Conservation (phyloP, 2,329 filamentous ascomycete species). For the Fusarium goolgardi region DNA sequence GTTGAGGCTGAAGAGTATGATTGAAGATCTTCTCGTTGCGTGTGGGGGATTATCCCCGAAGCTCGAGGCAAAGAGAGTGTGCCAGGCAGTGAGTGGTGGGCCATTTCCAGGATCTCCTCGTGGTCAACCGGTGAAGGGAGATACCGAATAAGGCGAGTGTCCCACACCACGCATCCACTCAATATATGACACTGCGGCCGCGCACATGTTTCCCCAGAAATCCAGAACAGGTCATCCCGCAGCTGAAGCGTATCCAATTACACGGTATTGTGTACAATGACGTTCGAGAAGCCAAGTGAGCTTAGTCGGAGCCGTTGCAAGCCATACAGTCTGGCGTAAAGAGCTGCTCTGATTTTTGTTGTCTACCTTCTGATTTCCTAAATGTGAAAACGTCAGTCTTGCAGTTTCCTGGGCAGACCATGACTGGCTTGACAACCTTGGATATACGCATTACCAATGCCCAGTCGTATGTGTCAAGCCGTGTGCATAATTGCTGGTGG, state of each 20-base stretch:
- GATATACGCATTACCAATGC: not conserved
- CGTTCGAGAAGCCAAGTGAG: conserved; percentile 29
- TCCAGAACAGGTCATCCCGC: conserved; percentile 42
- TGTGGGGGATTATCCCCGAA: conserved; percentile 45
- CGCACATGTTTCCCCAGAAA: conserved; percentile 45
- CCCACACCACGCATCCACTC: conserved; percentile 41
- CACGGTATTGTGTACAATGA: conserved; percentile 40
- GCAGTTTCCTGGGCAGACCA: conserved; percentile 6
- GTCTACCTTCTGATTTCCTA: not conserved
- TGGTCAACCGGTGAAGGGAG: conserved; percentile 35
- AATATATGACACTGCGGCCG: conserved; percentile 37
- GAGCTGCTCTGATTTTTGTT: conserved; percentile 10
- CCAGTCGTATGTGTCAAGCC: conserved; percentile 24
- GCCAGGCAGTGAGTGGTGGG: conserved; percentile 35
- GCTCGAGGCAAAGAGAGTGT: conserved; percentile 19
- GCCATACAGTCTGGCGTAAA: conserved; percentile 1
- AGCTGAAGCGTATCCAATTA: conserved; percentile 40
- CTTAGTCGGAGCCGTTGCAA: conserved; percentile 28
- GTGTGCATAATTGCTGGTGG: conserved; percentile 23
- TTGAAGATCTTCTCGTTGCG: conserved; percentile 30
- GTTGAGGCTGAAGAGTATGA: conserved; percentile 43
- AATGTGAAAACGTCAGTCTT: not conserved
- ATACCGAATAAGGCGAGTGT: conserved; percentile 33
- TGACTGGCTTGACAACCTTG: conserved; percentile 7
- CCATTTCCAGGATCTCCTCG: conserved; percentile 37